Base-by-base conservation (phyloP, 1,284 basidiomycete species). In the Apiotrichum domesticum region DNA sequence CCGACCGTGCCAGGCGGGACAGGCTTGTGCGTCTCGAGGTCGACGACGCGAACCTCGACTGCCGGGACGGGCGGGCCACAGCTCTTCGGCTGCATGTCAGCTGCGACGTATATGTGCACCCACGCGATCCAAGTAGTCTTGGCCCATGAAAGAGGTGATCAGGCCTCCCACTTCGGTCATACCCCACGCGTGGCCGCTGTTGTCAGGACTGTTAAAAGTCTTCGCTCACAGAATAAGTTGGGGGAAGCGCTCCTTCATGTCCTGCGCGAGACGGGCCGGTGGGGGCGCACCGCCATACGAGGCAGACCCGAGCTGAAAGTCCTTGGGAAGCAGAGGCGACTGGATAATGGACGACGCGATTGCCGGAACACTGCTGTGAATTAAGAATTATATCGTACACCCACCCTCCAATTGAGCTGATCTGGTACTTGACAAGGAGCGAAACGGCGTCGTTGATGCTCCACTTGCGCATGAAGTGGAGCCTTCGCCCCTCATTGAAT, bases 291-390 rank as follows among this genome's bases (percentile, higher is more conserved):
- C 73, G 13, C 73, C 73, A 46, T 73, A 75, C 51, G 37, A 39
- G 21, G 21, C 37, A 39, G 7, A 13, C 37, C 37, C 37, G 37
- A 39, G 13, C 7, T 39, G 37, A 39, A 8, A 9, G n/a, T 63
- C 55, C 42, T 59, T 50, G 2, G 66, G 67, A 11, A 75, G 49
- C 21, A 57, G 53, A 6, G 60, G 21, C 21, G 21, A 65, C 47
- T 72, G 66, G 10, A 72, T 47, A 14, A 75, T 64, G 1, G 71
- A 55, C 5, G 55, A 52, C 0, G 67, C 66, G 15, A 75, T 66
- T 0, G 73, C 65, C 6, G 73, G 73, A 1, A 75, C 73, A 1
- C 72, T 72, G 34, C 72, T 71, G n/a, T 72, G 64, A 8, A 68
- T 21, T 21, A 21, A 21, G 21, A 21, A 21, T 21, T 21, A 21